Evolutionary conservation across 2,329 filamentous ascomycete genomes (phyloP).

Genomic region (Neofusicoccum kwambonambiense): DNA sequence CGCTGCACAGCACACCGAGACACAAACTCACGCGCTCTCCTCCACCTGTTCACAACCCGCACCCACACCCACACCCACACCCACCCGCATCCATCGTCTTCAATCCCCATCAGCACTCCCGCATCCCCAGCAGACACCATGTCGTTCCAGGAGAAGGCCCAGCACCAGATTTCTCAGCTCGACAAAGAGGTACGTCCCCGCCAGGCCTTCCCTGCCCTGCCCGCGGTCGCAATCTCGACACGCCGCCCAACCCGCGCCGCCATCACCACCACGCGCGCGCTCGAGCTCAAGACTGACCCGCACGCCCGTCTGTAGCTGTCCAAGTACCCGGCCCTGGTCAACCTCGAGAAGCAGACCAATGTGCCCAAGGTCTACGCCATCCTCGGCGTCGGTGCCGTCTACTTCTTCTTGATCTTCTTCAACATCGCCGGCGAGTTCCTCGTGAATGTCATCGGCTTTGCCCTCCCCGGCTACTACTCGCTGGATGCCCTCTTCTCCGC

Average conservation of each 20-base stretch:
- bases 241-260: background rate
- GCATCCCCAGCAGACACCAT: constrained; percentile 49
- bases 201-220: background rate
- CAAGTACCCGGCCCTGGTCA: constrained; percentile 80
- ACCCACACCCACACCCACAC: background rate
- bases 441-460: constrained; percentile 81
- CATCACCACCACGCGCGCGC: background rate
- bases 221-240: constrained; percentile 15
- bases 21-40: constrained; percentile 15
- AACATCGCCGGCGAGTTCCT: constrained; percentile 87
- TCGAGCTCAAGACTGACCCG: constrained; percentile 13
- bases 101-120: constrained; percentile 4
- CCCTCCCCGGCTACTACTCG: constrained; percentile 82
- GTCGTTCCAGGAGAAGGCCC: constrained; percentile 74
- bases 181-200: constrained; percentile 70
- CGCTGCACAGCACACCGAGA: background rate
- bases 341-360: constrained; percentile 79
- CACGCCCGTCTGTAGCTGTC: constrained; percentile 60
- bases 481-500: constrained; percentile 72
- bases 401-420: constrained; percentile 91
- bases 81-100: background rate
- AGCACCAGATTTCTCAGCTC: constrained; percentile 74
- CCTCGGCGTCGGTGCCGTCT: constrained; percentile 72
- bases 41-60: constrained; percentile 11
- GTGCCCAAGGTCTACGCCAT: constrained; percentile 83